Percentiles rank a stretch among this genome's conserved stretches.
These are phyloP conservation scores for Ophiocordyceps robertsii DNA, from an alignment of 2,329 filamentous ascomycete genomes.

Conservation along the genomic window DNA sequence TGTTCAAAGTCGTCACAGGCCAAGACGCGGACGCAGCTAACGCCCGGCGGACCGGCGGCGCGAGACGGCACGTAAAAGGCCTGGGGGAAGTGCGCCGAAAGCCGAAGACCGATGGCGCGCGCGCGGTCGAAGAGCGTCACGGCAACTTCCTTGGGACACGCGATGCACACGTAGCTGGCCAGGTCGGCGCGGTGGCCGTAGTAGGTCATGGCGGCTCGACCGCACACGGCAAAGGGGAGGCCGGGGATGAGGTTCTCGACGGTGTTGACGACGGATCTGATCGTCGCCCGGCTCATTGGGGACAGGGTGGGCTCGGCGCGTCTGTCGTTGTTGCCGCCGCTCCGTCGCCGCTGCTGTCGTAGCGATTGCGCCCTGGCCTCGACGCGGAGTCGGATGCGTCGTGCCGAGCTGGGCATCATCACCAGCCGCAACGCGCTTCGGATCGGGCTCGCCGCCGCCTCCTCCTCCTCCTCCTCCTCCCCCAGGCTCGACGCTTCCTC, in stretches of 20 bases:
- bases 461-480: too few species aligned
- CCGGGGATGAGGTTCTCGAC: conserved; percentile 26
- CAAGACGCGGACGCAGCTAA: conserved; percentile 21
- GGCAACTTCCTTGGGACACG: conserved; percentile 22
- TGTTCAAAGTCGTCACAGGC: conserved; percentile 16
- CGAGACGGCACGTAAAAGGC: conserved; percentile 21
- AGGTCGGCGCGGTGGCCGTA: conserved; percentile 23
- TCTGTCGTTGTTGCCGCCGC: neutral
- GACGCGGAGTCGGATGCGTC: too few species aligned
- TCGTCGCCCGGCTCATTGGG: conserved; percentile 13
- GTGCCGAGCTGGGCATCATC: too few species aligned
- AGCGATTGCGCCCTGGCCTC: too few species aligned
- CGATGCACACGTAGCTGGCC: conserved; percentile 22
- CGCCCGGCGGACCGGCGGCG: conserved; percentile 10
- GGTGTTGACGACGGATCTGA: conserved; percentile 23
- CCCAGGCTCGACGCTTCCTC: too few species aligned
- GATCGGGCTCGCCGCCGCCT: too few species aligned
- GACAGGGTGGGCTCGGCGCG: neutral
- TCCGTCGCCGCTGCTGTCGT: too few species aligned
- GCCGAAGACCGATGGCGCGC: conserved; percentile 14
- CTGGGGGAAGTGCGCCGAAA: conserved; percentile 11
- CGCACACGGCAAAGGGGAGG: conserved; percentile 32
- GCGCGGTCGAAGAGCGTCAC: conserved; percentile 29
- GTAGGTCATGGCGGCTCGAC: conserved; percentile 28
- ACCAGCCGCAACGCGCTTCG: too few species aligned